Percentiles rank a stretch among this genome's conserved stretches.
Evolutionary conservation across 2,329 filamentous ascomycete species (phyloP).

Genomic region (Beauveria caledonica): DNA sequence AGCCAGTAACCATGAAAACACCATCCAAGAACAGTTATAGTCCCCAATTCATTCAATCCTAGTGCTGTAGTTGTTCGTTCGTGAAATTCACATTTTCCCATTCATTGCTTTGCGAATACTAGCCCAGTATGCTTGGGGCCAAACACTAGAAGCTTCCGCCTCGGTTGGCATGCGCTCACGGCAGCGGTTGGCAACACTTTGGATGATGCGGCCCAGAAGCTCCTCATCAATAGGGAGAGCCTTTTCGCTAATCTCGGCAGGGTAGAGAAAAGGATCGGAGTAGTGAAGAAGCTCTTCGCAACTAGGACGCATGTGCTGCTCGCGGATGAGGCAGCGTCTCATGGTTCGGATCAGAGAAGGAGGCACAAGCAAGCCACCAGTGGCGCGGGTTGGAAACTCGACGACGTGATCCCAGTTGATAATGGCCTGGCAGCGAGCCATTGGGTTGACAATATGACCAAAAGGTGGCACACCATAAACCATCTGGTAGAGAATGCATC

Average conservation of each 20-base stretch:
- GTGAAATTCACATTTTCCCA: slow-evolving; percentile 19
- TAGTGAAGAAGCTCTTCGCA: slow-evolving; percentile 53
- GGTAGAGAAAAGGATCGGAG: slow-evolving; percentile 56
- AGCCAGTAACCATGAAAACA: neutral
- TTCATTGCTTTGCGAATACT: slow-evolving; percentile 46
- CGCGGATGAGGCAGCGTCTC: slow-evolving; percentile 53
- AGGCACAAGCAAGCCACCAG: slow-evolving; percentile 57
- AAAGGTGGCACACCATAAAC: slow-evolving; percentile 96
- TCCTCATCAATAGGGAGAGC: slow-evolving; percentile 55
- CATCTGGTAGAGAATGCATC: slow-evolving; percentile 97
- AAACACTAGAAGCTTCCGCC: slow-evolving; percentile 44
- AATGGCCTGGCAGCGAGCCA: slow-evolving; percentile 79
- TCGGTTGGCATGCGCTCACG: slow-evolving; percentile 51
- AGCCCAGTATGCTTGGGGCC: slow-evolving; percentile 55
- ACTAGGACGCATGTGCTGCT: slow-evolving; percentile 54
- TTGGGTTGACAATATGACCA: slow-evolving; percentile 79
- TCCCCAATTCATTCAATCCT: slow-evolving; percentile 3
- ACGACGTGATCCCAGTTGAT: slow-evolving; percentile 70
- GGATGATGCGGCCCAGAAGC: slow-evolving; percentile 51
- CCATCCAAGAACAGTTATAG: slow-evolving; percentile 1
- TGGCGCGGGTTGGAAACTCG: slow-evolving; percentile 60
- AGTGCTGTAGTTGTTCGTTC: neutral
- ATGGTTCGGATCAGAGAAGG: slow-evolving; percentile 52
- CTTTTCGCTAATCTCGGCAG: slow-evolving; percentile 45
- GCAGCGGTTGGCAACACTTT: slow-evolving; percentile 53